These are phyloP conservation scores for Colletotrichum sp. DNA, from an alignment of 2,329 filamentous ascomycete species.

Conservation along the genomic window DNA sequence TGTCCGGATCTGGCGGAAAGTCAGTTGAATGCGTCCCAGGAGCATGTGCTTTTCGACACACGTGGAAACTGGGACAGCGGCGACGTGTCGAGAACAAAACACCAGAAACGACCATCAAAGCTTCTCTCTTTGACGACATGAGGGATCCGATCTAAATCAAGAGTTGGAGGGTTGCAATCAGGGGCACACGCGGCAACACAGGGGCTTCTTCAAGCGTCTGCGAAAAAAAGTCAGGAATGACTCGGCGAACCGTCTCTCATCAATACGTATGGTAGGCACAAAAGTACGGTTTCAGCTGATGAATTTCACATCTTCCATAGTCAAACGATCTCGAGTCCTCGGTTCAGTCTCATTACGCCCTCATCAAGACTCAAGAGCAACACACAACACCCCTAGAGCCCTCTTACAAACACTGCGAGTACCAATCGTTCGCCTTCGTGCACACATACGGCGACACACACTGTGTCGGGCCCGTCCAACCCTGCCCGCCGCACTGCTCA, in stretches of 20 bases:
- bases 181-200: not conserved
- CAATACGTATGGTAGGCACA: not conserved
- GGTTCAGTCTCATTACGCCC: not conserved
- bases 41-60: not conserved
- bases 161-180: not conserved
- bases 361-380: not conserved
- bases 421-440: conserved; percentile 38
- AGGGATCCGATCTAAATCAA: not conserved
- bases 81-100: not conserved
- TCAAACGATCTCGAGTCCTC: not conserved
- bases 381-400: not conserved
- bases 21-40: no score
- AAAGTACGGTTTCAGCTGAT: not conserved
- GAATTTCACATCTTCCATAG: not conserved
- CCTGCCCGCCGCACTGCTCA: conserved; percentile 47
- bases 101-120: not conserved
- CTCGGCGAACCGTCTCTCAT: not conserved
- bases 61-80: not conserved
- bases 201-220: not conserved
- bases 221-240: not conserved
- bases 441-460: conserved; percentile 47
- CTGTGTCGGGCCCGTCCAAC: conserved; percentile 39
- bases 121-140: not conserved
- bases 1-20: not conserved
- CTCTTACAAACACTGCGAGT: conserved; percentile 45